phyloP scores from a whole-genome alignment of 257 asterid genomes.

The Solanum chilense region DNA sequence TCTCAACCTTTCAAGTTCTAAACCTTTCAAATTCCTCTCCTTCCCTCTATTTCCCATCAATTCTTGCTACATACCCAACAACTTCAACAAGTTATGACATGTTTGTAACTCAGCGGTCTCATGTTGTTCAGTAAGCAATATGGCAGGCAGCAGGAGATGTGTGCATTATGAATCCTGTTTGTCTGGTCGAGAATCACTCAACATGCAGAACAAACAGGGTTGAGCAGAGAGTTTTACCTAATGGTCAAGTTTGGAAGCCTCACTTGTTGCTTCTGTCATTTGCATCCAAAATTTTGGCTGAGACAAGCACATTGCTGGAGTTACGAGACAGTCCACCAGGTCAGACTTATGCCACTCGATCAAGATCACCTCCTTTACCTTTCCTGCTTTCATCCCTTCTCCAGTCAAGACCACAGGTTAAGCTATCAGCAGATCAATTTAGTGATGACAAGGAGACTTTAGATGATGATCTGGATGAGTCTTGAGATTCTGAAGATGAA shows the following conservation, averaged over 20 bases:
- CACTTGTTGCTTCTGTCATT: slow-evolving; percentile 83
- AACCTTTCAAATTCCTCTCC: no score
- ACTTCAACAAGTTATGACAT: slow-evolving; percentile 91
- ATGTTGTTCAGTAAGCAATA: slow-evolving; percentile 88
- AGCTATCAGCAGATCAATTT: slow-evolving; percentile 79
- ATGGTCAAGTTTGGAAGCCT: slow-evolving; percentile 98
- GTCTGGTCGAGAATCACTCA: slow-evolving; percentile 87
- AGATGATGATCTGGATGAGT: slow-evolving; percentile 57
- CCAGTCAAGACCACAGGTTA: slow-evolving; percentile 78
- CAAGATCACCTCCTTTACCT: slow-evolving; percentile 78
- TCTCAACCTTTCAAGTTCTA: no score
- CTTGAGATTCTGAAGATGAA: slow-evolving; percentile 63
- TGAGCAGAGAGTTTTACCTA: slow-evolving; percentile 95
- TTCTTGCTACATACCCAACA: no score
- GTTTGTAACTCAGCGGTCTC: slow-evolving; percentile 96
- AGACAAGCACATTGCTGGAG: slow-evolving; percentile 78
- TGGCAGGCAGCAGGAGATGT: slow-evolving; percentile 95
- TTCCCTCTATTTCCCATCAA: no score
- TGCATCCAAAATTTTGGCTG: slow-evolving; percentile 93
- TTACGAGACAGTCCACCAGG: slow-evolving; percentile 88
- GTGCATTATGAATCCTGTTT: slow-evolving; percentile 93
- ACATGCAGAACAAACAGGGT: slow-evolving; percentile 95
- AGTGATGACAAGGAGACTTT: slow-evolving; percentile 56
- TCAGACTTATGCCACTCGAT: slow-evolving; percentile 45
- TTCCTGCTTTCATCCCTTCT: slow-evolving; percentile 81